Evolutionary conservation across 768 basidiomycete species (phyloP), one percentile per base, ranked within the genome.

Genomic region (Postia placenta): DNA sequence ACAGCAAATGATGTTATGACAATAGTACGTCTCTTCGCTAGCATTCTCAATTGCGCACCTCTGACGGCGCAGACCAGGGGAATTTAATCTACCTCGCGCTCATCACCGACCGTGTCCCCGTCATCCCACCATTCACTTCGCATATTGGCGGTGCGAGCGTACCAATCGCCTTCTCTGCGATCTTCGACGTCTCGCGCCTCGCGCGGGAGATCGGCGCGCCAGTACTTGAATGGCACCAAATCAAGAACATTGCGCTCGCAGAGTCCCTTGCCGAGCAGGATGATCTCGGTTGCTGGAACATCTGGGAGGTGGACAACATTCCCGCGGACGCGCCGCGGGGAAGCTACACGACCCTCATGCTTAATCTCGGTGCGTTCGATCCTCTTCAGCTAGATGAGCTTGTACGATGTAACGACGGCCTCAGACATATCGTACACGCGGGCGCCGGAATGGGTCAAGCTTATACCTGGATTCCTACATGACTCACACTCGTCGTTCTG

Each of bases 1-100:
- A 15, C 52, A 85, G 83, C 84, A 3, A 87, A 87, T 67, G 83
- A 85, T 66, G 81, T 83, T 27, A 83, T 85, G 73, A 83, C 83
- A 1, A 52, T 57, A 1, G 55, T 55, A 15, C 4, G 54, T 22
- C 25, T 3, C 20, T 1, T 1, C 24, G 3, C 20, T 22, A 15
- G 15, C 24, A 19, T 11, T 28, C 11, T 20, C 5, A 37, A 11
- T 19, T 5, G 20, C 47, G 35, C 19, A 43, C 40, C 11, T 4
- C 19, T 19, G n/a, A n/a, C n/a, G n/a, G n/a, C n/a, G n/a, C n/a
- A 5, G 11, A 6, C 0, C 45, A 60, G 60, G 63, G 61, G 20
- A 70, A 72, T 50, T 56, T 72, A 36, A 59, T 73, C 37, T 71
- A 69, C 50, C 67, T 73, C 12, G 64, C 63, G 4, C 30, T 64